phyloP scores from a whole-genome alignment of 2,329 filamentous ascomycete species.

The Fusarium verticillioides region DNA sequence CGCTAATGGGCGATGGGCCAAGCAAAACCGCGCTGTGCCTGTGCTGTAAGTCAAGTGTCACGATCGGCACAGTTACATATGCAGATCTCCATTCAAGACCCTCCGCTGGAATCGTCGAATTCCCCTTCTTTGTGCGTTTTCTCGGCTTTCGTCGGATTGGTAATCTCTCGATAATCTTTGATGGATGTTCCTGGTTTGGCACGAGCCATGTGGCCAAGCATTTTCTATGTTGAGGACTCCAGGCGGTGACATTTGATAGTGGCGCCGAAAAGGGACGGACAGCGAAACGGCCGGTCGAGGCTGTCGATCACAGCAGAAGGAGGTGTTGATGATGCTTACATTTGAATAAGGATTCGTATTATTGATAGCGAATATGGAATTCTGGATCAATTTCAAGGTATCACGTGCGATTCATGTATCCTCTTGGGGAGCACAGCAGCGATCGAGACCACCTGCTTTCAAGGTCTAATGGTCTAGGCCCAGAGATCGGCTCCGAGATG shows the following conservation, averaged over 20 bases:
- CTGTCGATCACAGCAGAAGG: slow-evolving; percentile 25
- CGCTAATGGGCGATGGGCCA: slow-evolving; percentile 10
- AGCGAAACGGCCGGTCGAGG: slow-evolving; percentile 24
- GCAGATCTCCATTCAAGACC: slow-evolving; percentile 13
- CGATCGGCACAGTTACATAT: slow-evolving; percentile 13
- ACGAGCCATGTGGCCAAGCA: slow-evolving; percentile 35
- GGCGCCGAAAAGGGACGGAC: slow-evolving; percentile 1
- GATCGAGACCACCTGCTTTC: slow-evolving; percentile 13
- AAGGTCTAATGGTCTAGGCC: slow-evolving; percentile 13
- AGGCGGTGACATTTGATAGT: slow-evolving; percentile 20
- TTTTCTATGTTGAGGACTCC: slow-evolving; percentile 10
- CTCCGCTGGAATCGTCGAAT: not conserved
- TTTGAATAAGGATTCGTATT: slow-evolving; percentile 7
- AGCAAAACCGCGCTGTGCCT: slow-evolving; percentile 17
- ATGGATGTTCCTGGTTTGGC: slow-evolving; percentile 27
- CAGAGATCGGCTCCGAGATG: slow-evolving; percentile 14
- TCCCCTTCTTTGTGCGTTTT: not conserved
- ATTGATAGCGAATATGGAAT: slow-evolving; percentile 11
- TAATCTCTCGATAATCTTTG: not conserved
- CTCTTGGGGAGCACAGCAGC: not conserved
- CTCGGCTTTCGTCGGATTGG: slow-evolving; percentile 27
- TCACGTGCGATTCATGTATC: slow-evolving; percentile 9
- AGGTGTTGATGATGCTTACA: not conserved
- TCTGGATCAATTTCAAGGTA: not conserved
- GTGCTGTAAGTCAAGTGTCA: slow-evolving; percentile 11